Evolutionary conservation across 495 filamentous ascomycete species (phyloP), one percentile per base, ranked within the genome.

Genomic region (Podospora didyma): DNA sequence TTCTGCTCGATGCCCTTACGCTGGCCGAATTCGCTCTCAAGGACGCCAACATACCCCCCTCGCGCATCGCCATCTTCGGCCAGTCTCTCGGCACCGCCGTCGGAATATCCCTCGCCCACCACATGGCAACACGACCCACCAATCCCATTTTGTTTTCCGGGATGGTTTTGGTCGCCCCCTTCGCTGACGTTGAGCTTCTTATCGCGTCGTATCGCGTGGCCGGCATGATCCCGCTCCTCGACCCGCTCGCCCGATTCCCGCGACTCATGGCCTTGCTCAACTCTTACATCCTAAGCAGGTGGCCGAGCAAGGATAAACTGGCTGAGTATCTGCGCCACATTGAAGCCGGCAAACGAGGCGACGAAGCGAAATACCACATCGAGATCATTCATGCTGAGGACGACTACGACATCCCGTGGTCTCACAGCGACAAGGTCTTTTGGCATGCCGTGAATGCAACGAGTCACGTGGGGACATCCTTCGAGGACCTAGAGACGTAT

Each of bases 31-130:
- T 85, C 84, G 86, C 86, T 0, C 75, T 87, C 53, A 64, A 82
- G 22, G 70, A 82, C 2, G 82, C 82, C 20, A 67, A 77, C 9
- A 82, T 96, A 17, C 78, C 89, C 0, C 73, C 91, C 0, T 78
- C 83, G 4, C 79, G 83, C 9, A 95, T 96, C 49, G 80, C 89
- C n/a, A 74, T 96, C 47, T 70, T 91, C 24, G 92, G 90, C 35
- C 92, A 96, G 59, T 90, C 86, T 50, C 83, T 96, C 1, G 93
- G 93, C 11, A 94, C 93, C 16, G 92, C 88, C 0, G 87, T 96
- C 2, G 83, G 83, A 16, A 74, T 84, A 22, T 89, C 81, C 11
- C 83, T 90, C 2, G 85, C 84, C 0, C 62, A 69, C 37, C 45
- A 59, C 46, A 45, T 55, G 11, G 59, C 53, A 12, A 22, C 12